These are phyloP conservation scores for Pterocarpus santalinus DNA, from an alignment of 306 rosid genomes.

Conservation along the genomic window DNA sequence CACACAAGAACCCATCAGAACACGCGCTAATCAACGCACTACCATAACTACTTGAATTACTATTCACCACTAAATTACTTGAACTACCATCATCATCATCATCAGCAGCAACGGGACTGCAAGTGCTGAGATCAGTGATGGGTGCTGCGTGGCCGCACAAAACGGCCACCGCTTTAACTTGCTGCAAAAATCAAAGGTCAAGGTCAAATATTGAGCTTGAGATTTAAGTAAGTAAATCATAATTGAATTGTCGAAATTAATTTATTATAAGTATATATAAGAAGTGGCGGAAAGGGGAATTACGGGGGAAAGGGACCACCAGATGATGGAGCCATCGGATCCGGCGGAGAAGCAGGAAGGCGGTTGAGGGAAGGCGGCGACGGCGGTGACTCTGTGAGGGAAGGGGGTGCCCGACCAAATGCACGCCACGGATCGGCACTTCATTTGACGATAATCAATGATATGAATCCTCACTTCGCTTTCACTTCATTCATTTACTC, in stretches of 20 bases:
- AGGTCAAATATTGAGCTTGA: background rate
- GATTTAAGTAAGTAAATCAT: background rate
- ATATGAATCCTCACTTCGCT: background rate
- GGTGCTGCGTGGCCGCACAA: slow-evolving; percentile 94
- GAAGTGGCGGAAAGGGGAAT: background rate
- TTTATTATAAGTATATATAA: background rate
- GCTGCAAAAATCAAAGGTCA: slow-evolving; percentile 54
- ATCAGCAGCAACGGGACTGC: slow-evolving; percentile 60
- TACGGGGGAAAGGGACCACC: slow-evolving; percentile 93
- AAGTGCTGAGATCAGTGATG: slow-evolving; percentile 74
- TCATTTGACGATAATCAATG: slow-evolving; percentile 59
- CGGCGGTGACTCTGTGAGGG: slow-evolving; percentile 80
- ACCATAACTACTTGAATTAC: slow-evolving; percentile 46
- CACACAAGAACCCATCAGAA: slow-evolving; percentile 89
- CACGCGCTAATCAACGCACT: slow-evolving; percentile 85
- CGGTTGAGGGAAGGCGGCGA: slow-evolving; percentile 63
- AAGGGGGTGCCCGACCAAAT: slow-evolving; percentile 85
- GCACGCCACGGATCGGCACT: slow-evolving; percentile 92
- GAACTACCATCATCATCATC: background rate
- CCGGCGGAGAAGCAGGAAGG: slow-evolving; percentile 89
- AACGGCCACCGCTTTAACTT: slow-evolving; percentile 78
- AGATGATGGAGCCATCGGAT: slow-evolving; percentile 96
- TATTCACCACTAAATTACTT: slow-evolving; percentile 22
- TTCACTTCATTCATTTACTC: background rate
- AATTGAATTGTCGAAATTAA: slow-evolving; percentile 7